Conservation (phyloP, 805 yeast species). For the Scheffersomyces spartinae region DNA sequence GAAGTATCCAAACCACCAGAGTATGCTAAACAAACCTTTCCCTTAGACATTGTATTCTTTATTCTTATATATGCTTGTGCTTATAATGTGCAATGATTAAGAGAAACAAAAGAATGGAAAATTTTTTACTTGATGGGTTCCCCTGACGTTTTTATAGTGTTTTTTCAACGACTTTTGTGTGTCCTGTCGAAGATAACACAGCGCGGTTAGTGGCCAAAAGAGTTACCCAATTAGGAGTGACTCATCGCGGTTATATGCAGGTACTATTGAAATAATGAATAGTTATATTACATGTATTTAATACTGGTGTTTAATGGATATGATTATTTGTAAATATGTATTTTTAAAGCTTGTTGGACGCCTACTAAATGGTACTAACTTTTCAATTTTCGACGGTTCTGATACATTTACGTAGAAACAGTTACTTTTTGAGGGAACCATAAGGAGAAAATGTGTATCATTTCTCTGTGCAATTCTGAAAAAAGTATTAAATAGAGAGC, state of each 20-base stretch:
- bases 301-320: slow-evolving; percentile 5
- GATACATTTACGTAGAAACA: slow-evolving; percentile 2
- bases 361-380: slow-evolving; percentile 1
- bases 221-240: slow-evolving; percentile 17
- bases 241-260: slow-evolving; percentile 8
- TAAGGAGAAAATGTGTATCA: no score
- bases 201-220: slow-evolving; percentile 15
- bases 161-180: slow-evolving; percentile 5
- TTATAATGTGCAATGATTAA: no score
- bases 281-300: no score
- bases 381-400: slow-evolving; percentile 3
- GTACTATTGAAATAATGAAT: no score
- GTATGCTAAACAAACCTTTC: slow-evolving; percentile 98
- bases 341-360: slow-evolving; percentile 2
- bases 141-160: no score
- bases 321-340: slow-evolving; percentile 1
- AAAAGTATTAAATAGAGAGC: no score
- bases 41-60: slow-evolving; percentile 64
- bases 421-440: background rate
- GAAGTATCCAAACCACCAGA: slow-evolving; percentile 99
- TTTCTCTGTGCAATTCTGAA: no score
- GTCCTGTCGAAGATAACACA: slow-evolving; percentile 12
- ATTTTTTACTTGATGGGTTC: no score
- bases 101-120: slow-evolving; percentile 2
- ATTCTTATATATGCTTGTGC: no score